A percentile compares a stretch with the other conserved stretches of the same genome.
Evolutionary conservation across 495 filamentous ascomycete species (phyloP).

Genomic region (Talaromyces borbonicus): DNA sequence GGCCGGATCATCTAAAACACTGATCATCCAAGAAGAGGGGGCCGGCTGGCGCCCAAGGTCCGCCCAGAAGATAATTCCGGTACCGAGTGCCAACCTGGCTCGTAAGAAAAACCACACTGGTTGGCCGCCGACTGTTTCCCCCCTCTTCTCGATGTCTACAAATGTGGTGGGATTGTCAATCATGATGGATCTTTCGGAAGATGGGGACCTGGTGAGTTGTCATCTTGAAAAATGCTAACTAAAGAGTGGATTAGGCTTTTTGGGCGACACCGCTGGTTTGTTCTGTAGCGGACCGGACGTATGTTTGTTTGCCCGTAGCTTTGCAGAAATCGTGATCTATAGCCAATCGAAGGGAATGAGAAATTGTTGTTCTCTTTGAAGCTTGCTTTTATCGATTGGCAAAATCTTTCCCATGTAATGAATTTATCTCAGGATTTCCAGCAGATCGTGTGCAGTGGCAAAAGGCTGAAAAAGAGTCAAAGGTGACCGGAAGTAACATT

Average conservation of each 20-base stretch:
- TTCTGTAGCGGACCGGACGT: not conserved
- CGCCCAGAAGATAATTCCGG: not conserved
- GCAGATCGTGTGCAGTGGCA: too few species aligned
- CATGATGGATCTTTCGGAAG: conserved; percentile 1
- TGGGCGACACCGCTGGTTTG: conserved; percentile 8
- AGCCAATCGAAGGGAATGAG: too few species aligned
- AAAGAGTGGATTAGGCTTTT: conserved; percentile 6
- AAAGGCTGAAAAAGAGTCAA: too few species aligned
- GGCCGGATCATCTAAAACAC: not conserved
- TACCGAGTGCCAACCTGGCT: not conserved
- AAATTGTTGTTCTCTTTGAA: too few species aligned
- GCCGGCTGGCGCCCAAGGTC: conserved; percentile 2
- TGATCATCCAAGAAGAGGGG: conserved; percentile 2
- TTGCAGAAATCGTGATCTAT: conserved; percentile 1
- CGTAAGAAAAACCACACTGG: not conserved
- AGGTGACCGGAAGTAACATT: too few species aligned
- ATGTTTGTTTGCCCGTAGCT: conserved; percentile 1
- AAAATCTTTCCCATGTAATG: too few species aligned
- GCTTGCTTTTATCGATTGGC: too few species aligned
- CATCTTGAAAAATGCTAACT: not conserved
- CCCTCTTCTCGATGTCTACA: not conserved
- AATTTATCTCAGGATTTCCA: too few species aligned
- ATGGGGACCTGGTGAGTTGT: conserved; percentile 2
- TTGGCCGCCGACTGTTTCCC: too few species aligned
- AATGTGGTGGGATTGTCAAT: too few species aligned